Evolutionary conservation across 1,139 yeast genomes (phyloP).

Genomic region (Yamadazyma diospyri): DNA sequence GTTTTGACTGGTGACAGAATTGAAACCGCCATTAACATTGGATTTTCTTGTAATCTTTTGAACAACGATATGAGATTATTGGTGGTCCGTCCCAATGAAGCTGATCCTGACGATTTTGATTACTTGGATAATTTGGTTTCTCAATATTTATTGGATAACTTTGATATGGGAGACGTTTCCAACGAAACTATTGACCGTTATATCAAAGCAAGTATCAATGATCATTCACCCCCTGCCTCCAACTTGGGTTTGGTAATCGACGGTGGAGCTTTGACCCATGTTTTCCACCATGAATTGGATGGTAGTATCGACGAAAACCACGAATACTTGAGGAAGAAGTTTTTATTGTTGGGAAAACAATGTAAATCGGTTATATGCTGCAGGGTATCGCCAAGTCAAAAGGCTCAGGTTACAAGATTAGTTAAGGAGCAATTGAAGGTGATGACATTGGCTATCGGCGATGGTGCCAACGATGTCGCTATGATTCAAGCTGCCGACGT

Average conservation of each 20-base stretch:
- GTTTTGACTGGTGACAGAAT: constrained; percentile 97
- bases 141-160: constrained; percentile 38
- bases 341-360: constrained; percentile 53
- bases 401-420: constrained; percentile 53
- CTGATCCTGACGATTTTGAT: constrained; percentile 22
- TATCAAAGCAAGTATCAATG: constrained; percentile 39
- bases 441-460: constrained; percentile 67
- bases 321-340: constrained; percentile 32
- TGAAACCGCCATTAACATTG: constrained; percentile 97
- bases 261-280: constrained; percentile 49
- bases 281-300: constrained; percentile 27
- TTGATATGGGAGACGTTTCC: constrained; percentile 27
- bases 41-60: constrained; percentile 88
- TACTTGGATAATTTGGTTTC: constrained; percentile 35
- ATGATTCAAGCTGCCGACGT: constrained; percentile 67
- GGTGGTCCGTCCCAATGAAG: constrained; percentile 51
- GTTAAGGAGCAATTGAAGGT: constrained; percentile 50
- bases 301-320: constrained; percentile 16
- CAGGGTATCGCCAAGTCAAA: constrained; percentile 64
- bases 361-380: constrained; percentile 63
- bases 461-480: constrained; percentile 68
- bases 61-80: constrained; percentile 84
- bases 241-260: constrained; percentile 52
- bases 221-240: constrained; percentile 49
- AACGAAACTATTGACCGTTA: constrained; percentile 24